These are phyloP conservation scores for Taiozyma sp. DNA, from an alignment of 1,139 yeast species.

Conservation along the genomic window DNA sequence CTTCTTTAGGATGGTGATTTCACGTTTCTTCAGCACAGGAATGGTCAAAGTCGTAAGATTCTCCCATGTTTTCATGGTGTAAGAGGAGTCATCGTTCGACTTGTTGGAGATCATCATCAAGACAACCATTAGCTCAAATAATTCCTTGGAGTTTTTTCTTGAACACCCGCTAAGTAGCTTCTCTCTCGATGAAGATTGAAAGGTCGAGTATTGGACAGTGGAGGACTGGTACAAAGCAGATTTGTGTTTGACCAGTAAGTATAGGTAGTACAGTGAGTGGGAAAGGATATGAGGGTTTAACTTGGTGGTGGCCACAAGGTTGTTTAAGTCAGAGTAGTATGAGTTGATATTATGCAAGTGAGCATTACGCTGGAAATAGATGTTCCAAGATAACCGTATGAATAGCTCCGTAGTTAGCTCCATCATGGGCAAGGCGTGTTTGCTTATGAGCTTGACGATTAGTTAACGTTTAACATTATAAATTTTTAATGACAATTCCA, in stretches of 20 bases:
- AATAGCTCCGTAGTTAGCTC: conserved; percentile 5
- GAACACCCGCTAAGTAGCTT: conserved; percentile 7
- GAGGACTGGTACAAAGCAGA: conserved; percentile 1
- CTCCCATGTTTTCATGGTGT: conserved; percentile 50
- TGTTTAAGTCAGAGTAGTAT: conserved; percentile 8
- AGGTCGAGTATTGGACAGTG: neutral
- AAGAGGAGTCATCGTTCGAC: conserved; percentile 46
- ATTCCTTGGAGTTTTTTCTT: conserved; percentile 6
- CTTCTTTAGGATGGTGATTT: conserved; percentile 16
- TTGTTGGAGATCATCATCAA: conserved; percentile 45
- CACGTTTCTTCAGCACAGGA: conserved; percentile 12
- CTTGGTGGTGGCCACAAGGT: conserved; percentile 15
- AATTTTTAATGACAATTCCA: neutral
- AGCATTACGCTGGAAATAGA: conserved; percentile 5
- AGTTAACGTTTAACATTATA: too few relatives aligned
- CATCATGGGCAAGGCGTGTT: neutral
- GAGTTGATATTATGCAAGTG: neutral
- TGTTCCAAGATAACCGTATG: conserved; percentile 15
- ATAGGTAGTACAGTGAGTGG: conserved; percentile 17
- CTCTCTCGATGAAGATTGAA: conserved; percentile 9
- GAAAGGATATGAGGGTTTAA: conserved; percentile 12
- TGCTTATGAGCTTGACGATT: neutral
- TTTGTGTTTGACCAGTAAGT: conserved; percentile 11
- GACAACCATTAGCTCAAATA: conserved; percentile 22
- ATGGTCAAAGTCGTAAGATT: conserved; percentile 21